Evolutionary conservation across 2,329 filamentous ascomycete species (phyloP).

Genomic region (Chlorencoelia australis): DNA sequence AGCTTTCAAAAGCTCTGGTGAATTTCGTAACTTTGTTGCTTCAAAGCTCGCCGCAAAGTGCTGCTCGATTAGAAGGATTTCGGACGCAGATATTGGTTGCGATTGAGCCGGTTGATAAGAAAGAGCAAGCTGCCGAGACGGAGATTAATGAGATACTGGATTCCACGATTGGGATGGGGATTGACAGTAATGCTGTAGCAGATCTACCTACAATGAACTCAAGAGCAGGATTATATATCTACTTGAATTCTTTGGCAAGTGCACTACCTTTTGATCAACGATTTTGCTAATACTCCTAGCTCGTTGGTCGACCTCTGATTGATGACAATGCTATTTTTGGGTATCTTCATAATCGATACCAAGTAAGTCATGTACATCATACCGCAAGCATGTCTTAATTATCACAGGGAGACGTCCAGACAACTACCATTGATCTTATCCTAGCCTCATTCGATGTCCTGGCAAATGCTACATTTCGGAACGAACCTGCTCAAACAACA

Average conservation of each 20-base stretch:
- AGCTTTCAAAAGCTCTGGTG: constrained; percentile 33
- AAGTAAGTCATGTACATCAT: constrained; percentile 37
- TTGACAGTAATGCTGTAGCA: constrained; percentile 33
- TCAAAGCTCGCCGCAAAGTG: constrained; percentile 43
- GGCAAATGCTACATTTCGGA: constrained; percentile 73
- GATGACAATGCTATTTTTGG: constrained; percentile 72
- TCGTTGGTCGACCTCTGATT: constrained; percentile 70
- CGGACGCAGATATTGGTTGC: constrained; percentile 44
- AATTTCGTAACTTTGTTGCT: constrained; percentile 47
- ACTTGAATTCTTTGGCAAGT: constrained; percentile 69
- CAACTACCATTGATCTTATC: constrained; percentile 71
- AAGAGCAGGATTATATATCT: constrained; percentile 74
- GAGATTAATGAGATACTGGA: constrained; percentile 49
- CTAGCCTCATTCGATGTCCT: constrained; percentile 83
- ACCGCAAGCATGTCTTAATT: constrained; percentile 12
- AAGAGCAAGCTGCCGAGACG: constrained; percentile 38
- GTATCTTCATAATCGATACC: constrained; percentile 77
- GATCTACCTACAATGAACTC: constrained; percentile 67
- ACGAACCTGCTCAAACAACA: constrained; percentile 47
- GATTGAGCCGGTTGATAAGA: constrained; percentile 45
- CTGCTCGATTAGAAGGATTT: constrained; percentile 43
- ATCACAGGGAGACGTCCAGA: constrained; percentile 62
- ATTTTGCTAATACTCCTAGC: constrained; percentile 39
- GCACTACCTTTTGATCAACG: neutral
- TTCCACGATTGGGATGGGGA: constrained; percentile 41